phyloP scores from a whole-genome alignment of 805 yeast genomes.

The Starmerella roubikii region DNA sequence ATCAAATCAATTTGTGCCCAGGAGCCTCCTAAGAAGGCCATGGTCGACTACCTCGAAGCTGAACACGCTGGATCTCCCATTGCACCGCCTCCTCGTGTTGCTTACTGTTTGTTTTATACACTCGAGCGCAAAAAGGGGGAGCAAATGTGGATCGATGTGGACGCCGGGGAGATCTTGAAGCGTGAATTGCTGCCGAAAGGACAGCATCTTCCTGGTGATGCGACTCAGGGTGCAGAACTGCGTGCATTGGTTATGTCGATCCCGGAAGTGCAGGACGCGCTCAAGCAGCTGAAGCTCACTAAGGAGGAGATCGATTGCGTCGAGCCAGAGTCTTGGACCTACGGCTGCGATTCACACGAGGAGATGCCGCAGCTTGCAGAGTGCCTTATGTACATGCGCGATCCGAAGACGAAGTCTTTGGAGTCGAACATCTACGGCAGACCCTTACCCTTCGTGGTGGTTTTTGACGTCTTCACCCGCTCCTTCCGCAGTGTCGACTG shows the following conservation, averaged over 20 bases:
- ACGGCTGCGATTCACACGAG: constrained; percentile 48
- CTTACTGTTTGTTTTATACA: constrained; percentile 53
- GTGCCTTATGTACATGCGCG: constrained; percentile 63
- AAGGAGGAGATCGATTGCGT: constrained; percentile 15
- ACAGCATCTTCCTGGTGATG: constrained; percentile 56
- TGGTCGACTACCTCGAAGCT: constrained; percentile 53
- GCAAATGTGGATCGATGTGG: constrained; percentile 59
- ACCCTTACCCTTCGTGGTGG: constrained; percentile 63
- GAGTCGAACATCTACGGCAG: constrained; percentile 48
- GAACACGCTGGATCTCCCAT: constrained; percentile 38
- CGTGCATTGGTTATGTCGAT: constrained; percentile 36
- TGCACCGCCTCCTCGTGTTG: constrained; percentile 53
- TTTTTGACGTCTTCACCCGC: constrained; percentile 46
- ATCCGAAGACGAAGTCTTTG: constrained; percentile 36
- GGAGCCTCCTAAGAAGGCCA: constrained; percentile 68
- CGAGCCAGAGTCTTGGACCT: constrained; percentile 45
- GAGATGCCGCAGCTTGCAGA: constrained; percentile 34
- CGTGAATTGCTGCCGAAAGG: constrained; percentile 45
- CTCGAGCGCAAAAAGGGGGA: constrained; percentile 37
- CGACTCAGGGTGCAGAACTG: constrained; percentile 28
- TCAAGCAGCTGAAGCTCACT: constrained; percentile 61
- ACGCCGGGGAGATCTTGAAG: constrained; percentile 48
- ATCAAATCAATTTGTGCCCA: constrained; percentile 24
- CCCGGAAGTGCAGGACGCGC: constrained; percentile 82
- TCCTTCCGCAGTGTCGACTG: constrained; percentile 59